Conservation (phyloP, 116 monocot species). For the Cymodocea nodosa region DNA sequence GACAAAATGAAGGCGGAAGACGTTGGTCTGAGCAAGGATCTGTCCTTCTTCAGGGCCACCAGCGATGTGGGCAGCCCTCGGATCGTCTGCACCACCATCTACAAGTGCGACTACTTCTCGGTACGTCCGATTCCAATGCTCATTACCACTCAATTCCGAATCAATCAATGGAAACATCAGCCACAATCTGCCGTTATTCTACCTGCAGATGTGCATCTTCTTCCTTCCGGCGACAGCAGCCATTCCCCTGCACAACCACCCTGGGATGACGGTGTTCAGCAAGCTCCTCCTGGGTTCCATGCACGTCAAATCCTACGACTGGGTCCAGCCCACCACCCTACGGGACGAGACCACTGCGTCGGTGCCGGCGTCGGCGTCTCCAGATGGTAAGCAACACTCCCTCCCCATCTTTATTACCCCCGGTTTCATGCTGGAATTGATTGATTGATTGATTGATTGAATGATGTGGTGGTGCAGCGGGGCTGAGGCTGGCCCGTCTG, state of each 20-base stretch:
- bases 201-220: constrained; percentile 53
- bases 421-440: no score
- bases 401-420: no score
- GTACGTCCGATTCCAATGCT: constrained; percentile 14
- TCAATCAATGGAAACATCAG: no score
- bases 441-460: no score
- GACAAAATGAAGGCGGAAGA: constrained; percentile 60
- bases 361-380: no score
- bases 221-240: constrained; percentile 47
- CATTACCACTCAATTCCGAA: no score
- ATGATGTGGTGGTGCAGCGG: no score
- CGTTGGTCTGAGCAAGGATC: constrained; percentile 45
- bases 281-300: constrained; percentile 61
- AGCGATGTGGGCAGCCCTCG: constrained; percentile 17
- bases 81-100: constrained; percentile 31
- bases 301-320: constrained; percentile 71
- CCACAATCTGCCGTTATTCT: neutral
- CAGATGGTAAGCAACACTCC: neutral
- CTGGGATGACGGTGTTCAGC: constrained; percentile 78
- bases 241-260: constrained; percentile 79
- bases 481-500: constrained; percentile 52
- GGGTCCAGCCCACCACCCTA: constrained; percentile 23
- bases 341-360: neutral
- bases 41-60: constrained; percentile 33
- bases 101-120: constrained; percentile 50